Percentiles rank a stretch among this genome's conserved stretches.
Evolutionary conservation across 495 filamentous ascomycete species (phyloP).

Genomic region (Amniculicola lignicola): DNA sequence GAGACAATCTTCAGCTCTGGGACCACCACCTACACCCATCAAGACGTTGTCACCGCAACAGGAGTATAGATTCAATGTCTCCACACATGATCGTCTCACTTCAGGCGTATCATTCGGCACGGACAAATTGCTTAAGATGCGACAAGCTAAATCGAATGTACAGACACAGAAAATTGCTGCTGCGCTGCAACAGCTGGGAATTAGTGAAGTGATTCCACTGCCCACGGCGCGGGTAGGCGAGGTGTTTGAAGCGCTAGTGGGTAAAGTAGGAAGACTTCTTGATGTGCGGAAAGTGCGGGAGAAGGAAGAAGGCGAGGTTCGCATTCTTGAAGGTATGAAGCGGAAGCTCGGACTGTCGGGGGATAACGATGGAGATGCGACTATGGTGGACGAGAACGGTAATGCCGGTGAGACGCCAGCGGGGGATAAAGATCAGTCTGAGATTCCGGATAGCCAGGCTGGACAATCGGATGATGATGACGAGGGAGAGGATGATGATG

Average conservation of each 20-base stretch:
- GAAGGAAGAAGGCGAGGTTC: slow-evolving; percentile 81
- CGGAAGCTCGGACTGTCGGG: slow-evolving; percentile 18
- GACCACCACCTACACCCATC: slow-evolving; percentile 48
- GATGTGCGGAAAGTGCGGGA: slow-evolving; percentile 81
- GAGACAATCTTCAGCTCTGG: slow-evolving; percentile 4
- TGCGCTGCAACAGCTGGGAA: slow-evolving; percentile 72
- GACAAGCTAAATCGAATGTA: slow-evolving; percentile 75
- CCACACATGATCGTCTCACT: slow-evolving; percentile 80
- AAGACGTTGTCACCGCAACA: slow-evolving; percentile 70
- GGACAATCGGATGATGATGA: slow-evolving; percentile 14
- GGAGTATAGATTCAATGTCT: slow-evolving; percentile 75
- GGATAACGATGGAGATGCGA: slow-evolving; percentile 19
- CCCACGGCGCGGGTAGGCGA: slow-evolving; percentile 77
- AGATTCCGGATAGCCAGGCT: slow-evolving; percentile 18
- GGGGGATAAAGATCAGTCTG: not conserved
- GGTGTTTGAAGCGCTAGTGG: slow-evolving; percentile 77
- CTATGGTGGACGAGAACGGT: not conserved
- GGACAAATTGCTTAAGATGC: slow-evolving; percentile 77
- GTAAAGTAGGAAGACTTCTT: slow-evolving; percentile 67
- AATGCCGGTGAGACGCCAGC: slow-evolving; percentile 15
- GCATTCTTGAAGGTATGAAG: slow-evolving; percentile 57
- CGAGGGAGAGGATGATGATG: slow-evolving; percentile 28
- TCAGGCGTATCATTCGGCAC: slow-evolving; percentile 73
- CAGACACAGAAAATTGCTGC: slow-evolving; percentile 78
- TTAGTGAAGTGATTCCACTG: slow-evolving; percentile 76